These are phyloP conservation scores for Xylariomycetidae sp. DNA, from an alignment of 2,329 filamentous ascomycete genomes.

Conservation along the genomic window DNA sequence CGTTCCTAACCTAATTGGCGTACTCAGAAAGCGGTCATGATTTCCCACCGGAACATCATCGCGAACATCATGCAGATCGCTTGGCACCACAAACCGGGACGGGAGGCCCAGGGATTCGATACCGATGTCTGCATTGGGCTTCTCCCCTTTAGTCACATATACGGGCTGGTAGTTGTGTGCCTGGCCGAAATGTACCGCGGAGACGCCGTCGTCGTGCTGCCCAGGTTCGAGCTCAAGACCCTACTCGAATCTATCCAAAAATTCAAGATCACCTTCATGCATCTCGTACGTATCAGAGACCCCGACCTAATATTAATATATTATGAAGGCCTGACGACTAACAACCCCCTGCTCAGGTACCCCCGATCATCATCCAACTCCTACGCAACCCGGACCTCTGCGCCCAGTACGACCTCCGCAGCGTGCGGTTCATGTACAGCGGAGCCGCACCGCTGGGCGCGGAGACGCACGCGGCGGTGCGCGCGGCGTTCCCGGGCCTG, in stretches of 20 bases:
- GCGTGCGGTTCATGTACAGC: conserved; percentile 61
- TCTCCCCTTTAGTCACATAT: conserved; percentile 75
- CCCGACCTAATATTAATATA: background rate
- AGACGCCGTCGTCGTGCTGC: conserved; percentile 66
- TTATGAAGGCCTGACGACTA: background rate
- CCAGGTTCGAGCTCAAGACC: conserved; percentile 64
- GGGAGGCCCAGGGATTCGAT: conserved; percentile 22
- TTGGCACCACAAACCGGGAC: conserved; percentile 33
- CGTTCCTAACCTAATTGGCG: no score
- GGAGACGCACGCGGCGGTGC: conserved; percentile 60
- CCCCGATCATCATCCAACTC: conserved; percentile 76
- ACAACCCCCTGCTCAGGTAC: conserved; percentile 48
- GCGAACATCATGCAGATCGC: conserved; percentile 63
- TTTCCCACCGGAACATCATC: conserved; percentile 71
- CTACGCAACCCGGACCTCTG: conserved; percentile 58
- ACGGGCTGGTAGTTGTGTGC: conserved; percentile 66
- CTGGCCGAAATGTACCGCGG: conserved; percentile 64
- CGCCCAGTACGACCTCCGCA: conserved; percentile 66
- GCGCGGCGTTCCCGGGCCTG: conserved; percentile 43
- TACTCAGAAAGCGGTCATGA: conserved; percentile 73
- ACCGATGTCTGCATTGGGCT: conserved; percentile 52
- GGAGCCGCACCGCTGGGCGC: conserved; percentile 75
- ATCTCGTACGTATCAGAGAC: conserved; percentile 50
- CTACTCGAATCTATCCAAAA: conserved; percentile 60
- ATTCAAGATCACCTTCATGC: conserved; percentile 62